Base-by-base conservation (phyloP, 192 early-diverging fungal species). In the Backusella australiensis region DNA sequence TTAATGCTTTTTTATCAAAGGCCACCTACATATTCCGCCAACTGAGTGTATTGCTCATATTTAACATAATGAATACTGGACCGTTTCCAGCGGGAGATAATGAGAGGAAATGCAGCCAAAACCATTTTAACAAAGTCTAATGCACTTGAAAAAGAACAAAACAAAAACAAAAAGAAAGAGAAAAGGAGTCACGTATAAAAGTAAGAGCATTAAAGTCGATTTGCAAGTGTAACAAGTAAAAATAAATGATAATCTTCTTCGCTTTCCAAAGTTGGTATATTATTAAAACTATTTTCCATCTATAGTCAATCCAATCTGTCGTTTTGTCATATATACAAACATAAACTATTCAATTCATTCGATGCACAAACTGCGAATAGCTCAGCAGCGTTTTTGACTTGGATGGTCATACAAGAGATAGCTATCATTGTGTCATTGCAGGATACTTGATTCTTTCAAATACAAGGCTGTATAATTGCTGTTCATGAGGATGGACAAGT, bases 41-140 rank as follows among this genome's bases (percentile, higher is more conserved):
- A 44, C 26, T 71, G 70, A 9, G 23, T 44, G 15, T 71, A 71
- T 34, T 71, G 21, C 6, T 9, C 29, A n/a, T 71, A 71, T 6
- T 29, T 15, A 19, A 15, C 70, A 71, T 23, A 12, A n/a, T 42
- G 29, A 17, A 74, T 26, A 41, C 34, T 15, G 1, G 72, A 65
- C 14, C 12, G 17, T 29, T 74, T 74, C 59, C 59, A 74, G 32
- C 72, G 72, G 8, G 3, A 12, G 3, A 65, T 65, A 41, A 74
- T 32, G 26, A 74, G 34, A 63, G 53, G 53, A 74, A 74, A 74
- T 65, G 72, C 12, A 6, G 72, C 72, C 12, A 74, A 32, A 29
- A 23, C 36, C 72, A 74, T 74, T 42, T 56, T 21, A 21, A 23
- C 0, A 53, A 7, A 19, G 19, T 7, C 4, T 32, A 7, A n/a